Evolutionary conservation across 129 eudicot species (phyloP).

Genomic region (Sambucus nigra): DNA sequence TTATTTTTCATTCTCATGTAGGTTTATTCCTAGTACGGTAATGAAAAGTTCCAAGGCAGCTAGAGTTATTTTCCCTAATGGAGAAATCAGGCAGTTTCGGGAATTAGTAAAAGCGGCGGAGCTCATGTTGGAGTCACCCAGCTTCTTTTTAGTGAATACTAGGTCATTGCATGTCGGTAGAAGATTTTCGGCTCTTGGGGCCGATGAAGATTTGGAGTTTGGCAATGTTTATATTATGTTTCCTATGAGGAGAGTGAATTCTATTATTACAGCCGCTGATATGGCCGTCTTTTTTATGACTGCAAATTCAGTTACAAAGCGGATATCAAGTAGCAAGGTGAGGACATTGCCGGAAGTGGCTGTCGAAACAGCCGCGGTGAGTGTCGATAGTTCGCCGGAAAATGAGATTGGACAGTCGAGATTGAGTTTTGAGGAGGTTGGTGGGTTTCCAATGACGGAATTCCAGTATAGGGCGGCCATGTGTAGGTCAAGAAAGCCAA

Average conservation of each 20-base stretch:
- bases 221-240: constrained; percentile 61
- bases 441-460: constrained; percentile 14
- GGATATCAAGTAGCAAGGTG: constrained; percentile 23
- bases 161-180: constrained; percentile 37
- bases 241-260: constrained; percentile 65
- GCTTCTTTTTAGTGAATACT: constrained; percentile 49
- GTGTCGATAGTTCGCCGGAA: not conserved
- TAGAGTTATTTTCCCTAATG: constrained; percentile 66
- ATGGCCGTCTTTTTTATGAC: constrained; percentile 54
- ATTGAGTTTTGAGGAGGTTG: constrained; percentile 29
- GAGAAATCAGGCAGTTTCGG: constrained; percentile 63
- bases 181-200: constrained; percentile 56
- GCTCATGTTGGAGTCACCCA: constrained; percentile 77
- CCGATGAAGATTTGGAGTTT: constrained; percentile 67
- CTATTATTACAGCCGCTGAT: constrained; percentile 55
- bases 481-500: constrained; percentile 52
- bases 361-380: constrained; percentile 9
- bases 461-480: constrained; percentile 30
- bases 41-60: constrained; percentile 42
- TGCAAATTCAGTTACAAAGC: constrained; percentile 47
- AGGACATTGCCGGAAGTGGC: constrained; percentile 26
- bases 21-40: constrained; percentile 11
- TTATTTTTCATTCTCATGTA: constrained; percentile 37
- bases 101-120: constrained; percentile 76
- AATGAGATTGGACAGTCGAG: constrained; percentile 22